Evolutionary conservation across 179 eudicot genomes (phyloP).

Genomic region (Silene noctiflora): DNA sequence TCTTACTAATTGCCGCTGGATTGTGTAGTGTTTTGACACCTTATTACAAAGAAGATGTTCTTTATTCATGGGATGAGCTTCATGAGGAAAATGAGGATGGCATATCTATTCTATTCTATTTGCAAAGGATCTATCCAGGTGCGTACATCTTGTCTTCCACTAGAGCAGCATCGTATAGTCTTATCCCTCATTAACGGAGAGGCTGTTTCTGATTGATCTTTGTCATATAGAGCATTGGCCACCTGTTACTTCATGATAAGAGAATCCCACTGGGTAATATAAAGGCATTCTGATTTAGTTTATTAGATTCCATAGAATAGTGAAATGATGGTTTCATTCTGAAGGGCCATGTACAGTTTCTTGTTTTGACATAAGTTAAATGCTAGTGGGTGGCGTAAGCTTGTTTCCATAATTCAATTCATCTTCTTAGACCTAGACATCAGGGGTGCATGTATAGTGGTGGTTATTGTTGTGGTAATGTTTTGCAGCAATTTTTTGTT

Average conservation of each 20-base stretch:
- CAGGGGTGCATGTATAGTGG: not conserved
- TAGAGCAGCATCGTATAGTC: not conserved
- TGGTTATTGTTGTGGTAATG: conserved; percentile 1
- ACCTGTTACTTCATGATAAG: not conserved
- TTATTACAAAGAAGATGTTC: conserved; percentile 85
- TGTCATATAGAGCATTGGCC: not conserved
- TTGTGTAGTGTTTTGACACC: conserved; percentile 85
- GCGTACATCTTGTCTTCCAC: conserved; percentile 23
- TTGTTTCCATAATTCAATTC: not conserved
- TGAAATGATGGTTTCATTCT: not conserved
- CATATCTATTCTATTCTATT: conserved; percentile 79
- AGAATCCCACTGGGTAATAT: not conserved
- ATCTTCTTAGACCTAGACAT: conserved; percentile 5
- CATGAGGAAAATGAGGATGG: conserved; percentile 93
- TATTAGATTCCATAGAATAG: conserved; percentile 4
- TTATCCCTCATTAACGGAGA: not conserved
- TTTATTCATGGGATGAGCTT: conserved; percentile 82
- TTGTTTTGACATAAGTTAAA: not conserved
- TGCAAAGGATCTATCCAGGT: conserved; percentile 98
- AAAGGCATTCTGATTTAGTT: not conserved
- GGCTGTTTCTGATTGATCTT: not conserved
- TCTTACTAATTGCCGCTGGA: conserved; percentile 16
- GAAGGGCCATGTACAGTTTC: not conserved
- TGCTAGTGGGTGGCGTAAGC: not conserved
- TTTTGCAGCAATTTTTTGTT: conserved; percentile 16